Base-by-base conservation (phyloP, 164 flowering plant species). In the Tetrastigma voinierianum region DNA sequence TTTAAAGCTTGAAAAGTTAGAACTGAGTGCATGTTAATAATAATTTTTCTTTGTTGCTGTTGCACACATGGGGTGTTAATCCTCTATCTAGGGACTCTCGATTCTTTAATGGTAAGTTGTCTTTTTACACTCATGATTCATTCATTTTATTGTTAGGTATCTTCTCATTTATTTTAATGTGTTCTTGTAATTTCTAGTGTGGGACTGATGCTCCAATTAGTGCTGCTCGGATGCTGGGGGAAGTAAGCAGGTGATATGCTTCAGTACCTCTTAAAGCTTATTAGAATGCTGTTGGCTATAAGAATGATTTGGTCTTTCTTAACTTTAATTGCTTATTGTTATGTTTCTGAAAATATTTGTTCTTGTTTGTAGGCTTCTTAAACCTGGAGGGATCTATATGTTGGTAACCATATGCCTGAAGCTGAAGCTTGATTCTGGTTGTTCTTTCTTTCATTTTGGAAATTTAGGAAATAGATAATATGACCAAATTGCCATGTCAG, bases 381-480 rank as follows among this genome's bases (percentile, higher is more conserved):
- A 88, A 87, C 90, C 97, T 51, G 92, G 93, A 70, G 98, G 98
- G 66, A 77, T 78, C 58, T 94, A 84, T 87, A 81, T 94, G 87
- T 70, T 94, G 97, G 97, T 94, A 90, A 79, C 55, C 19, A 68
- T 61, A 62, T 51, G 5, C 62, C 32, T 64, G 46, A 19, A 20
- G 32, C 57, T 23, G 23, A 53, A 51, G 57, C 43, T 71, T 47
- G 59, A 2, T 54, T 14, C 48, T 56, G 45, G 47, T 49, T 66
- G 12, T 48, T 46, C 46, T 48, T 32, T 57, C 25, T 47, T 45
- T 23, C 18, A 18, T 43, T 32, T 32, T 65, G 62, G n/a, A 67
- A 62, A 43, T 59, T 54, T 49, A n/a, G n/a, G 60, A 21, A 47
- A 19, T 16, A 10, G 8, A 44, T 46, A 46, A 73, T 16, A n/a